Conservation (phyloP, 2,329 filamentous ascomycete species). For the Botrytis hyacinthi region DNA sequence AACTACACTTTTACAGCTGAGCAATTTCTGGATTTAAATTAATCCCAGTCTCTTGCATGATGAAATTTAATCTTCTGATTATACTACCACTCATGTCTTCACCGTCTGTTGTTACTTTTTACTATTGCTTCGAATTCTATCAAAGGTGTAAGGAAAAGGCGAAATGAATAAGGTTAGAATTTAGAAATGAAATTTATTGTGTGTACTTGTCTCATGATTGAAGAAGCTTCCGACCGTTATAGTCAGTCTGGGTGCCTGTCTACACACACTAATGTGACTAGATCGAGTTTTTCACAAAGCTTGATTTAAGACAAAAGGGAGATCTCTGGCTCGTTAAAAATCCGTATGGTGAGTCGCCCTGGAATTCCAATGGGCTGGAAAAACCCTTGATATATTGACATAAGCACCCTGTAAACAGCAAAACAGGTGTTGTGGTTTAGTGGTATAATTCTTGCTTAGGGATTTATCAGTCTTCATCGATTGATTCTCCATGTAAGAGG, state of each 20-base stretch:
- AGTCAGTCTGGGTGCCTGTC: too few relatives aligned
- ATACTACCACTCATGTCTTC: not conserved
- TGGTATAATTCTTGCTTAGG: constrained; percentile 22
- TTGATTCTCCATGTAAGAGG: constrained; percentile 10
- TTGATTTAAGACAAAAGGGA: not conserved
- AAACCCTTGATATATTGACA: fast-evolving
- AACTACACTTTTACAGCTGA: not conserved
- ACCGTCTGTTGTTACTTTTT: too few relatives aligned
- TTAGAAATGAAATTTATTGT: not conserved
- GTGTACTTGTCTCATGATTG: not conserved
- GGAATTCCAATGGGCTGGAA: too few relatives aligned
- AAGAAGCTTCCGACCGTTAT: too few relatives aligned
- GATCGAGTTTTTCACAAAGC: not conserved
- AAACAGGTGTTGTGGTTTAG: constrained; percentile 18
- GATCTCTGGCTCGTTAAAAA: not conserved
- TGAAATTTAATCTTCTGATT: not conserved
- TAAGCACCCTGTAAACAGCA: fast-evolving
- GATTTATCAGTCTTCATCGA: not conserved
- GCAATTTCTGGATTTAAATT: not conserved
- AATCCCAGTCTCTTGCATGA: not conserved
- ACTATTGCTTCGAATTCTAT: too few relatives aligned
- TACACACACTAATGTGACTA: not conserved
- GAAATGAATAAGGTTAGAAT: not conserved
- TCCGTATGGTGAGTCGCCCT: too few relatives aligned
- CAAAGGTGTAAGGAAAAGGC: not conserved